Evolutionary conservation across 192 early-diverging fungal genomes (phyloP).

Genomic region (Coemansia sp.): DNA sequence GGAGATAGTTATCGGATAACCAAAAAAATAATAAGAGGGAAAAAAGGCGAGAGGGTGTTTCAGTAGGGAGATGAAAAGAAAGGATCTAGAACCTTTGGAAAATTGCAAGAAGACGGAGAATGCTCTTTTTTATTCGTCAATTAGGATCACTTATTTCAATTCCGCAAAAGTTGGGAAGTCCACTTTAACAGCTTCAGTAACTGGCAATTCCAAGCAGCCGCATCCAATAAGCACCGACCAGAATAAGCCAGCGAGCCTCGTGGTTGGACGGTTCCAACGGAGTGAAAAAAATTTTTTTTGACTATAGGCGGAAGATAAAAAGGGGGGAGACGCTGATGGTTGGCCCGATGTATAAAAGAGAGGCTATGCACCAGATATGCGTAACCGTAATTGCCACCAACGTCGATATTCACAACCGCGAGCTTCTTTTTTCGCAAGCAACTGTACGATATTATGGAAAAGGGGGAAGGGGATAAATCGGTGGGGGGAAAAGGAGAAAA

Average conservation of each 20-base stretch:
- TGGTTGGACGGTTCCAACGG: slow-evolving; percentile 2
- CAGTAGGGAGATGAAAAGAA: neutral
- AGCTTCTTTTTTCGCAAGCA: neutral
- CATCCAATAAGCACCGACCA: slow-evolving; percentile 4
- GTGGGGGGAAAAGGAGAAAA: too few relatives aligned
- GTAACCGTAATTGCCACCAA: neutral
- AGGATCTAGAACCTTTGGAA: neutral
- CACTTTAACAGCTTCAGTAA: slow-evolving; percentile 1
- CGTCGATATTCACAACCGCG: neutral
- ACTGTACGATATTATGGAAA: neutral
- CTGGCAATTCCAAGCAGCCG: neutral
- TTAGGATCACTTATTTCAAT: slow-evolving; percentile 5
- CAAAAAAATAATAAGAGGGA: too few relatives aligned
- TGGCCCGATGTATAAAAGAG: neutral
- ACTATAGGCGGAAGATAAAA: neutral
- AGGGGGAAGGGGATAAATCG: neutral
- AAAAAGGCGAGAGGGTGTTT: slow-evolving; percentile 1
- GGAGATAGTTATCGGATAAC: neutral
- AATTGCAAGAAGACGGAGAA: neutral
- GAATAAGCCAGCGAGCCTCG: neutral
- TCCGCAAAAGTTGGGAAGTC: slow-evolving; percentile 5
- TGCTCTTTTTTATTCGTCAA: too few relatives aligned
- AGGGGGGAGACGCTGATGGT: neutral
- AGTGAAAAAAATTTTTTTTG: neutral
- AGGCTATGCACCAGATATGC: neutral